Evolutionary conservation across 2,329 filamentous ascomycete species (phyloP), one percentile per base, ranked within the genome.

Genomic region (Pseudocercospora musae): DNA sequence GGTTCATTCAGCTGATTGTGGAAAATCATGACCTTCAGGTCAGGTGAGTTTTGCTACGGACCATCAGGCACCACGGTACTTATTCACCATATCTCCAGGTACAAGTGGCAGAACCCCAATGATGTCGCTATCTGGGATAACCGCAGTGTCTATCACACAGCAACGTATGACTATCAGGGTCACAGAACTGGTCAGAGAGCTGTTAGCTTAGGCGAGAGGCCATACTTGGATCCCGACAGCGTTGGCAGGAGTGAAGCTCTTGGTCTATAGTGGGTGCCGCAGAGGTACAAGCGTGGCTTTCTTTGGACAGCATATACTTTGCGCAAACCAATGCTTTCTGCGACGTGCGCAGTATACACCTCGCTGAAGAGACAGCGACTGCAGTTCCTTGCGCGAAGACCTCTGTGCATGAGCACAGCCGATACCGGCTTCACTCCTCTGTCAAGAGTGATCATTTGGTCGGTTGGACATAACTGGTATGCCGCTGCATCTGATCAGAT

Each of bases 141-240:
- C 29, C 57, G 57, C 20, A 53, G 18, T 25, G 81, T 77, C 1
- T 86, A 83, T 73, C 85, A 87, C 66, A 82, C 81, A 44, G 86
- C 85, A 0, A 89, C 85, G 0, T 87, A 84, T 64, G 87, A 89
- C 66, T 88, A 88, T 48, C 79, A 79, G 9, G 78, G 77, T 15
- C 77, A 81, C 20, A 75, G 85, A 52, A 77, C 78, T 49, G 80
- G 83, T 27, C 78, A 85, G 70, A 71, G 85, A 20, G 78, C 81
- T 0, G 84, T 87, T 8, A 82, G 80, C 5, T 77, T 86, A 4
- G 85, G 80, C n/a, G 85, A 82, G 77, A 79, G 72, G 66, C 85
- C 81, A 1, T 87, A 82, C 66, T 71, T 84, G 3, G 83, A 86
- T 63, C 78, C 81, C 0, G 74, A 78, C 9, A 85, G 82, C 29